Base-by-base conservation (phyloP, 208 protist species). In the Acanthamoeba sp. region DNA sequence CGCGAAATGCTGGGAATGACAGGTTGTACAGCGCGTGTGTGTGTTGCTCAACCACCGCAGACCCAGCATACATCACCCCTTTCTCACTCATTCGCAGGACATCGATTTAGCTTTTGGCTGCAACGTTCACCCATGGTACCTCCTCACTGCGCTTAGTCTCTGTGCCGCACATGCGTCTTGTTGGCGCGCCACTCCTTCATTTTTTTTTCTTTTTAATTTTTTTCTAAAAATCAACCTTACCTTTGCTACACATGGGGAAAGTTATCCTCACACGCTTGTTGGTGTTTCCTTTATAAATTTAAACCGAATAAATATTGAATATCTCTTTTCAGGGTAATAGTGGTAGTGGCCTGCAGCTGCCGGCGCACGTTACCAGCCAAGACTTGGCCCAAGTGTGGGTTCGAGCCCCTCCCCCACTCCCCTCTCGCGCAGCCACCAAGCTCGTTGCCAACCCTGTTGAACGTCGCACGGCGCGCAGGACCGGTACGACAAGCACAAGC, bases 371-470 rank as follows among this genome's bases (percentile, higher is more conserved):
- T 12, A 78, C 34, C 34, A 78, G 34, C 69, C 69, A 45, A 12
- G 69, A 78, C 69, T 4, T 78, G 69, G 36, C 29, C 27, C 69
- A 45, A 45, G 34, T 78, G 18, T 78, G 69, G 69, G 69, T 78
- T 0, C 22, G 59, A 12, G 20, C 52, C 12, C 18, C 12, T 0
- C 12, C 20, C 64, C n/a, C 27, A 38, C 27, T 38, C 27, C 4
- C 64, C 64, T 2, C 9, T 36, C 29, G 18, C 64, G 29, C 27
- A 29, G n/a, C n/a, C n/a, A n/a, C n/a, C n/a, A n/a, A n/a, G n/a
- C n/a, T n/a, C 45, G 45, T 50, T 50, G 45, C 12, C 45, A 12
- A 50, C 9, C 45, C 50, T 1, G 14, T 57, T 20, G 50, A 5
- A 22, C 50, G 50, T 7, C 1, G 1, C 62, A 34, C 62, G 62